A percentile compares a stretch with the other conserved stretches of the same genome.
phyloP scores from a whole-genome alignment of 805 yeast genomes.

The Yarrowia phangngaensis region DNA sequence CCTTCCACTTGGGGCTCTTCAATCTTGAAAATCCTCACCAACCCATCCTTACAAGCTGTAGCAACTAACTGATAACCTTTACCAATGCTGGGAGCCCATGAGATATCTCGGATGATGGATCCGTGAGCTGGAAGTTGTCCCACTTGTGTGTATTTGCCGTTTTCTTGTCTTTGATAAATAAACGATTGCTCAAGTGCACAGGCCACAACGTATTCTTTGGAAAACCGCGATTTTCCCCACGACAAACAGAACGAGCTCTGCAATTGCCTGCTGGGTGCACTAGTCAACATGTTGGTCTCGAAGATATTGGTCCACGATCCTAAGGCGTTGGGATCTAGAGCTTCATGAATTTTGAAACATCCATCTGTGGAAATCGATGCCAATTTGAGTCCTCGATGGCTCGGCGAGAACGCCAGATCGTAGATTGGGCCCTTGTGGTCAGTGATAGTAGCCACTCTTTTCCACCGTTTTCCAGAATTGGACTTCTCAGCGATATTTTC shows the following conservation, averaged over 20 bases:
- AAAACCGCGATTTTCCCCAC: constrained; percentile 87
- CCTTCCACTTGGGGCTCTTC: constrained; percentile 29
- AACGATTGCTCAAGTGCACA: constrained; percentile 85
- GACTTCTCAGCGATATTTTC: constrained; percentile 74
- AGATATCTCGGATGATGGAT: constrained; percentile 79
- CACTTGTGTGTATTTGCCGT: constrained; percentile 45
- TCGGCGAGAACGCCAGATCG: constrained; percentile 85
- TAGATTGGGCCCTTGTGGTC: constrained; percentile 88
- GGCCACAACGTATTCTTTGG: constrained; percentile 74
- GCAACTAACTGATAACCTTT: constrained; percentile 83
- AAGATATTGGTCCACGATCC: constrained; percentile 74
- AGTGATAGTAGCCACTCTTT: constrained; percentile 65
- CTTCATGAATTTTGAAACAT: constrained; percentile 75
- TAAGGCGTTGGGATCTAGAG: constrained; percentile 83
- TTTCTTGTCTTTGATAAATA: constrained; percentile 56
- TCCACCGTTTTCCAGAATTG: constrained; percentile 83
- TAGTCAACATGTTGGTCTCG: constrained; percentile 57
- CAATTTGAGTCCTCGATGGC: constrained; percentile 71
- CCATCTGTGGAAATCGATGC: constrained; percentile 92
- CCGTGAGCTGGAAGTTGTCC: constrained; percentile 76
- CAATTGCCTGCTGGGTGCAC: constrained; percentile 72
- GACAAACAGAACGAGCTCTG: constrained; percentile 82
- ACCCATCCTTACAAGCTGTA: constrained; percentile 94
- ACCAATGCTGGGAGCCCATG: constrained; percentile 98
- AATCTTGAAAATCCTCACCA: constrained; percentile 77